These are phyloP conservation scores for Russula lepida DNA, from an alignment of 768 basidiomycete genomes.

Conservation along the genomic window DNA sequence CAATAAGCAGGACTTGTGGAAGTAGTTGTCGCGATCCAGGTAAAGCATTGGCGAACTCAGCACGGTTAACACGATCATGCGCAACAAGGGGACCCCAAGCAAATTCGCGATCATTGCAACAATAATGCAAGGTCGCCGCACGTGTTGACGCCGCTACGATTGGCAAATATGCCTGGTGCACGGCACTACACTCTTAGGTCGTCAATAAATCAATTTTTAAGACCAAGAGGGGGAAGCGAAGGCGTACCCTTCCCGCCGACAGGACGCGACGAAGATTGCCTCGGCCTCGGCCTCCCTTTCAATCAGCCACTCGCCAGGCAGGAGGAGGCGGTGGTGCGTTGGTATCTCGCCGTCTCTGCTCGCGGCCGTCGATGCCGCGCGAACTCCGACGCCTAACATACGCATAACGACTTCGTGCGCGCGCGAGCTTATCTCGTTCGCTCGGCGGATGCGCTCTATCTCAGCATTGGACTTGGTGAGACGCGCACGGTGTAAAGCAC, in stretches of 20 bases:
- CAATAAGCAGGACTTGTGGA: slow-evolving; percentile 79
- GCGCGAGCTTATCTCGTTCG: slow-evolving; percentile 78
- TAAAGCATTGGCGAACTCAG: slow-evolving; percentile 36
- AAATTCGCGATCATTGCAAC: slow-evolving; percentile 84
- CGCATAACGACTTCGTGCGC: slow-evolving; percentile 93
- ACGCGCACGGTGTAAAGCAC: slow-evolving; percentile 74
- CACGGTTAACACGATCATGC: slow-evolving; percentile 47
- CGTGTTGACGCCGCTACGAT: slow-evolving; percentile 84
- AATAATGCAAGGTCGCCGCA: slow-evolving; percentile 89
- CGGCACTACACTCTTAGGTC: slow-evolving; percentile 40
- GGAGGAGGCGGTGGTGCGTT: slow-evolving; percentile 37
- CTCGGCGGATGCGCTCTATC: slow-evolving; percentile 64
- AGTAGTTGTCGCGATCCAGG: slow-evolving; percentile 31
- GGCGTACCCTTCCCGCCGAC: slow-evolving; percentile 76
- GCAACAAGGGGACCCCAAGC: slow-evolving; percentile 69
- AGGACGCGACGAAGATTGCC: slow-evolving; percentile 86
- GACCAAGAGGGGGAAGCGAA: not conserved
- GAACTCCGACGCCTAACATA: slow-evolving; percentile 69
- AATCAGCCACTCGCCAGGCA: slow-evolving; percentile 81
- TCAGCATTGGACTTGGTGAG: slow-evolving; percentile 71
- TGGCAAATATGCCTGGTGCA: slow-evolving; percentile 86
- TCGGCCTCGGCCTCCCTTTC: slow-evolving; percentile 92
- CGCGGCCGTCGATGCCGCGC: slow-evolving; percentile 16
- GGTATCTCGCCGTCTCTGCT: slow-evolving; percentile 30
- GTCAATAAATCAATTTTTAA: not conserved